Percentiles rank a stretch among this genome's conserved stretches.
These are phyloP conservation scores for Arthrinium phaeospermum DNA, from an alignment of 2,329 filamentous ascomycete genomes.

Conservation along the genomic window DNA sequence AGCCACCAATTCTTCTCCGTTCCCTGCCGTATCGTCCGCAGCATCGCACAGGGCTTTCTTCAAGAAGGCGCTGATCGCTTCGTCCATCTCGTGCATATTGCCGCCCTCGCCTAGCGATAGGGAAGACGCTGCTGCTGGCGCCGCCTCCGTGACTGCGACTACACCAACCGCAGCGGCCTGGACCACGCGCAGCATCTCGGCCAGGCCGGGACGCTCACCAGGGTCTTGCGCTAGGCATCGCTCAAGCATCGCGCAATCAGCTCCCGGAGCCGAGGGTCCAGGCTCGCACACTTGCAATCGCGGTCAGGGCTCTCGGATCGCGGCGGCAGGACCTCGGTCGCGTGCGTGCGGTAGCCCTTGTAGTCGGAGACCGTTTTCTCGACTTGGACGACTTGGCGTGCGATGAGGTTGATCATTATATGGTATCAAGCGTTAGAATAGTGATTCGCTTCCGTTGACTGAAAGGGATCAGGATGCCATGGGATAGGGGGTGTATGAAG, in stretches of 20 bases:
- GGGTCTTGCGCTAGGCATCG: constrained; percentile 3
- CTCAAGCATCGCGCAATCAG: background rate
- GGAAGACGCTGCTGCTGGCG: background rate
- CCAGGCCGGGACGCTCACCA: background rate
- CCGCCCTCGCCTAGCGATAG: background rate
- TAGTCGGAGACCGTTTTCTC: background rate
- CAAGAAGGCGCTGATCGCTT: background rate
- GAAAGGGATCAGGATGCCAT: background rate
- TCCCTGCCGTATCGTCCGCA: background rate
- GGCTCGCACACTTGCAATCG: background rate
- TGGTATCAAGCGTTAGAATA: background rate
- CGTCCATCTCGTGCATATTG: background rate
- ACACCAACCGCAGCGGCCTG: background rate
- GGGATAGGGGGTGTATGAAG: background rate
- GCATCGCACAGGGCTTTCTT: background rate
- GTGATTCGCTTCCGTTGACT: background rate
- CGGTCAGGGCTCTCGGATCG: background rate
- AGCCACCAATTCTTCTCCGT: background rate
- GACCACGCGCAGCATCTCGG: background rate
- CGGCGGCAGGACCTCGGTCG: constrained; percentile 19
- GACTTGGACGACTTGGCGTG: background rate
- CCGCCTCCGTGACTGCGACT: background rate
- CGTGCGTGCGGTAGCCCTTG: background rate
- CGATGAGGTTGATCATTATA: constrained; percentile 11
- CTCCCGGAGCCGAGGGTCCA: background rate